Evolutionary conservation across 495 filamentous ascomycete species (phyloP), one percentile per base, ranked within the genome.

Genomic region (Clavariopsis aquatica): DNA sequence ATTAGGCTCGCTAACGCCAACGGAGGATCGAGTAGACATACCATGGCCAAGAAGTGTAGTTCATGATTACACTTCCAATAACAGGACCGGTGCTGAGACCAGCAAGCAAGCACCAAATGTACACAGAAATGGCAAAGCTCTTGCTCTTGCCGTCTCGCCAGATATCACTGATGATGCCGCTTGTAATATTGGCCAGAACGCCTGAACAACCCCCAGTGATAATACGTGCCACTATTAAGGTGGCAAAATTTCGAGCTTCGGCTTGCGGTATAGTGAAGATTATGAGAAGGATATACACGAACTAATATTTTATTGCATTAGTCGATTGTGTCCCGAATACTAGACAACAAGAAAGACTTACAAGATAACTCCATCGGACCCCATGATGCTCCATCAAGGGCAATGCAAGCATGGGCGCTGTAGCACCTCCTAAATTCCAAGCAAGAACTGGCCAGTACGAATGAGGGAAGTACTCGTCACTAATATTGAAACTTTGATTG

Each of bases 341-440:
- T 17, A 28, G 17, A 13, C 46, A 27, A 20, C 8, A 17, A 8
- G 41, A 7, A 19, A 7, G 23, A 12, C 24, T 34, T 24, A 72
- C 57, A 5, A 84, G 49, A 65, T 81, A 83, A 6, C 78, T 78
- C 55, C 70, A 65, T 65, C 80, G 71, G 22, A 81, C 73, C 23
- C 83, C 83, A 46, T 76, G 77, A 52, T 81, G 75, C 60, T 85
- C 83, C 76, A 83, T 81, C 0, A 84, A 62, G 1, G 83, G 83
- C 5, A 85, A 69, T 20, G 79, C 70, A 26, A 83, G 41, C 20
- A 84, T 62, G 0, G 82, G 79, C 19, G 74, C 77, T 22, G 77
- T 60, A 22, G 74, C 80, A 1, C 78, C 83, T 0, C 83, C 83
- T 0, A 80, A 31, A 15, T 73, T 76, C 83, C 83, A 85, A 12